These are phyloP conservation scores for Xylaria scruposa DNA, from an alignment of 495 filamentous ascomycete genomes.

Conservation along the genomic window DNA sequence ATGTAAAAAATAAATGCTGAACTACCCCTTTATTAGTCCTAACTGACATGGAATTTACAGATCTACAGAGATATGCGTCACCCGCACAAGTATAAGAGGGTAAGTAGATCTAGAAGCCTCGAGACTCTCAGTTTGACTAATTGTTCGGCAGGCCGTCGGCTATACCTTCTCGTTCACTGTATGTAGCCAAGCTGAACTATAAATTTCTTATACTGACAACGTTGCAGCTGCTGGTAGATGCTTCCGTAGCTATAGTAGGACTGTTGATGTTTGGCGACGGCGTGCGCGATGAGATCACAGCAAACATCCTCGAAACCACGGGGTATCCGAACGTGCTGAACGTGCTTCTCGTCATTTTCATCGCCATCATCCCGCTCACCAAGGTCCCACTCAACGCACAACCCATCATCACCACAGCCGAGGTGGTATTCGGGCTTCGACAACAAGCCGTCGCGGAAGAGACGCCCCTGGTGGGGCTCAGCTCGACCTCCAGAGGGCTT, in stretches of 20 bases:
- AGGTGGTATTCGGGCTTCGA: slow-evolving; percentile 78
- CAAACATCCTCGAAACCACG: slow-evolving; percentile 76
- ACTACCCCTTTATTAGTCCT: slow-evolving; percentile 1
- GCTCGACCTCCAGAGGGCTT: slow-evolving; percentile 59
- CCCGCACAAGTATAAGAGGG: slow-evolving; percentile 75
- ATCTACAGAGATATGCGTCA: slow-evolving; percentile 99
- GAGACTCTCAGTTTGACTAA: slow-evolving; percentile 6
- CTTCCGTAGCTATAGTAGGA: slow-evolving; percentile 79
- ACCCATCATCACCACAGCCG: slow-evolving; percentile 84
- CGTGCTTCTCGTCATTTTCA: slow-evolving; percentile 79
- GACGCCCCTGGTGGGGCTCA: slow-evolving; percentile 56
- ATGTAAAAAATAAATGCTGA: slow-evolving; percentile 50
- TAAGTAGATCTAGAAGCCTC: slow-evolving; percentile 5
- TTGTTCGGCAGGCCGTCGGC: slow-evolving; percentile 63
- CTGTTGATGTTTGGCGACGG: slow-evolving; percentile 92
- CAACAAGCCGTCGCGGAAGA: slow-evolving; percentile 56
- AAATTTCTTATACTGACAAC: slow-evolving; percentile 29
- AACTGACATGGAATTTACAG: slow-evolving; percentile 31
- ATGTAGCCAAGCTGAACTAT: slow-evolving; percentile 38
- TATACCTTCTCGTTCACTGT: slow-evolving; percentile 91
- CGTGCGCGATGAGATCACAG: slow-evolving; percentile 86
- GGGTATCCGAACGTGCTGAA: slow-evolving; percentile 79
- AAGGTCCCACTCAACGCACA: slow-evolving; percentile 92
- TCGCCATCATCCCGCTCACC: slow-evolving; percentile 91
- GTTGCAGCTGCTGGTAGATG: slow-evolving; percentile 75